These are phyloP conservation scores for Gonium pectorale DNA, from an alignment of 139 green algal genomes.

Conservation along the genomic window DNA sequence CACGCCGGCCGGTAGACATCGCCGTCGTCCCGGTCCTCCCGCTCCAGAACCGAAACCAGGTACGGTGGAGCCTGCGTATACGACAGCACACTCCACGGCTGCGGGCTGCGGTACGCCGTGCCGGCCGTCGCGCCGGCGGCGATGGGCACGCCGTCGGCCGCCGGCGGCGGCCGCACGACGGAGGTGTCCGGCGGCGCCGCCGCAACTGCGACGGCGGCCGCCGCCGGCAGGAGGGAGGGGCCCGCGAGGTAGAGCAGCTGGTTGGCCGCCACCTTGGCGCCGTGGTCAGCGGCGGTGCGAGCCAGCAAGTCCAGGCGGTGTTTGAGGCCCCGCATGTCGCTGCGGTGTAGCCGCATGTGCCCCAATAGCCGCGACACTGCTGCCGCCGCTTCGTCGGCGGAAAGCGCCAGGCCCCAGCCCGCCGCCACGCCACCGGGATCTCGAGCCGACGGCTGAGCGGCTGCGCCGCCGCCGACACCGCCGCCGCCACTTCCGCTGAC, in stretches of 20 bases:
- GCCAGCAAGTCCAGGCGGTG: slow-evolving; percentile 19
- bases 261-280: background rate
- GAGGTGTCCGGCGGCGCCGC: background rate
- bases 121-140: background rate
- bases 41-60: background rate
- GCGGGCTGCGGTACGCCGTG: background rate
- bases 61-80: slow-evolving; percentile 5
- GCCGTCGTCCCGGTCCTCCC: background rate
- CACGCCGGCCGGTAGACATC: slow-evolving; percentile 10
- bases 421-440: background rate
- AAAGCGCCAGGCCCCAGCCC: background rate
- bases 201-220: background rate
- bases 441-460: background rate
- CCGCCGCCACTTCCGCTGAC: no score
- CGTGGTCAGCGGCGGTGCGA: background rate
- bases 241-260: background rate
- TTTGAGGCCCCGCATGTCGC: slow-evolving; percentile 6
- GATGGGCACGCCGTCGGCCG: background rate
- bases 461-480: background rate
- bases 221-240: background rate
- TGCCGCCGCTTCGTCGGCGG: background rate
- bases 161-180: background rate
- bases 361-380: slow-evolving; percentile 5
- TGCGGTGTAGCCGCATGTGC: background rate
- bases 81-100: slow-evolving; percentile 8